A percentile compares a stretch with the other conserved stretches of the same genome.
These are phyloP conservation scores for Mycena albidolilacea DNA, from an alignment of 768 basidiomycete species.

Conservation along the genomic window DNA sequence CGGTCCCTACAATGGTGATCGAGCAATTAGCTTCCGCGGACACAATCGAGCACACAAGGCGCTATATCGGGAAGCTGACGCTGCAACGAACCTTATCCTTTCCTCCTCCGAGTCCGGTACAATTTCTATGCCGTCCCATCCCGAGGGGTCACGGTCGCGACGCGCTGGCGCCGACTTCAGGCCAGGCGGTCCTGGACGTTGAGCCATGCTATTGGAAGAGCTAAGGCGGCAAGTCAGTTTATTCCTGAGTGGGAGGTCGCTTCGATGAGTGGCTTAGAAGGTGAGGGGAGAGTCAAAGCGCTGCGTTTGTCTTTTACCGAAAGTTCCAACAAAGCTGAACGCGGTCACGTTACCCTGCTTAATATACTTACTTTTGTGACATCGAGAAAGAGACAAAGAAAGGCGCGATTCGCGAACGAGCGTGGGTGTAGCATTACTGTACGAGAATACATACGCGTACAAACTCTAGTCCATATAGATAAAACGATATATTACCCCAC, in stretches of 20 bases:
- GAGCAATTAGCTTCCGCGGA: conserved; percentile 33
- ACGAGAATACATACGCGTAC: neutral
- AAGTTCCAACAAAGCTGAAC: neutral
- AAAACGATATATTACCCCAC: neutral
- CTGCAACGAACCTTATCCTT: conserved; percentile 48
- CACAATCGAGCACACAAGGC: neutral
- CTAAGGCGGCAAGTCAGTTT: too few species aligned
- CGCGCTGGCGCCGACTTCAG: conserved; percentile 12
- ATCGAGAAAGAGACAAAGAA: neutral
- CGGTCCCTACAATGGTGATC: conserved; percentile 1
- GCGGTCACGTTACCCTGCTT: conserved; percentile 13
- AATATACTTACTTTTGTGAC: neutral
- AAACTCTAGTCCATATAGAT: conserved; percentile 12
- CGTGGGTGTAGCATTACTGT: conserved; percentile 23
- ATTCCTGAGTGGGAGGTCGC: neutral
- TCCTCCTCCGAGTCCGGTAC: conserved; percentile 69
- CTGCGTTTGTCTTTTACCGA: neutral
- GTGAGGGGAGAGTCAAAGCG: neutral
- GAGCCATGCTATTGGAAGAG: neutral
- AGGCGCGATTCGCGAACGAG: conserved; percentile 3
- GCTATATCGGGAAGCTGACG: neutral
- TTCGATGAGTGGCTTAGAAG: conserved; percentile 2
- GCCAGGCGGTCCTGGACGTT: conserved; percentile 7
- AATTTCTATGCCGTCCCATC: conserved; percentile 48
- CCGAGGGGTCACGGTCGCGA: conserved; percentile 8